These are phyloP conservation scores for Cyclotella cryptica DNA, from an alignment of 108 stramenopile genomes.

Conservation along the genomic window DNA sequence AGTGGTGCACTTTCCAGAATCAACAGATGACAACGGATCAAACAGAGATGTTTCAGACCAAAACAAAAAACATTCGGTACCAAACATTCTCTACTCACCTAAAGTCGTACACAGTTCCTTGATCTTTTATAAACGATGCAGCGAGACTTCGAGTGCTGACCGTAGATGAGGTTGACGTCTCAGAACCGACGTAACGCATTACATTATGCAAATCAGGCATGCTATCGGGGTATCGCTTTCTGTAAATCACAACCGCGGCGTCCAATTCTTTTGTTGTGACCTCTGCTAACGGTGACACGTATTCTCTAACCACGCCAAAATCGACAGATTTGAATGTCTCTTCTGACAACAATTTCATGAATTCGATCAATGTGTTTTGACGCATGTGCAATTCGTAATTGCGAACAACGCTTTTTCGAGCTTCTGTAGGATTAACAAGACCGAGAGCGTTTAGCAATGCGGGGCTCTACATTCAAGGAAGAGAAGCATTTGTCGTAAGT, in stretches of 20 bases:
- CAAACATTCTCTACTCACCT: neutral
- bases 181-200: slow-evolving; percentile 2
- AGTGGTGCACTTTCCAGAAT: neutral
- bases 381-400: slow-evolving; percentile 30
- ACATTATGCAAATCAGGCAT: slow-evolving; percentile 13
- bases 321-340: slow-evolving; percentile 27
- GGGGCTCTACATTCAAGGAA: neutral
- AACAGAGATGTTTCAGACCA: neutral
- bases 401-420: slow-evolving; percentile 20
- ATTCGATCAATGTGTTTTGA: slow-evolving; percentile 17
- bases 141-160: neutral
- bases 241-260: slow-evolving; percentile 17
- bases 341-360: slow-evolving; percentile 14
- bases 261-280: slow-evolving; percentile 28
- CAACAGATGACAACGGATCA: neutral
- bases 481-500: neutral
- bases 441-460: slow-evolving; percentile 48
- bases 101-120: slow-evolving; percentile 23
- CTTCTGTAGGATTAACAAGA: slow-evolving; percentile 18
- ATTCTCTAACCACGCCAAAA: slow-evolving; percentile 28
- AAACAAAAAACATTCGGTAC: neutral
- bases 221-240: slow-evolving; percentile 17
- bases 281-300: slow-evolving; percentile 32
- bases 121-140: neutral
- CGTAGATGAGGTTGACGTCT: neutral